Percentiles rank a stretch among this genome's conserved stretches.
phyloP scores from a whole-genome alignment of 352 stramenopile genomes.

The Aphanomyces stellatus region DNA sequence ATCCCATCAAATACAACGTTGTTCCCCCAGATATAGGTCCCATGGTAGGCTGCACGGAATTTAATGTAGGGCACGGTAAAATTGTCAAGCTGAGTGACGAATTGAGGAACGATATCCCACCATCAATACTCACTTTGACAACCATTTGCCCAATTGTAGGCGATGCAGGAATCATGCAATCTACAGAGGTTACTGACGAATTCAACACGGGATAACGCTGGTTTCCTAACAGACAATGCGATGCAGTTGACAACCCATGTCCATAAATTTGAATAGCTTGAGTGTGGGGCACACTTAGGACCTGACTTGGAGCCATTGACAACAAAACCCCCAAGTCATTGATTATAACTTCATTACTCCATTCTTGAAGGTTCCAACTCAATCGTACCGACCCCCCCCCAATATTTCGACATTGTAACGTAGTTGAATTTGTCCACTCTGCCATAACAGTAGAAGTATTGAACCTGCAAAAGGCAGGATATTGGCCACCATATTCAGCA shows the following conservation, averaged over 20 bases:
- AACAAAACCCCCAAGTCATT: background rate
- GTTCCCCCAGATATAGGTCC: background rate
- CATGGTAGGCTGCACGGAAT: background rate
- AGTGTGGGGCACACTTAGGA: background rate
- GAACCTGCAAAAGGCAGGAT: background rate
- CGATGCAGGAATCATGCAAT: background rate
- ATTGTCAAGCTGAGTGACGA: background rate
- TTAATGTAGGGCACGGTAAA: background rate
- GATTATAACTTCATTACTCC: background rate
- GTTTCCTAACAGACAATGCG: background rate
- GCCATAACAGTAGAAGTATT: background rate
- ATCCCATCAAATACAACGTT: background rate
- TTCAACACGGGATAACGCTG: background rate
- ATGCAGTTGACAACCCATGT: background rate
- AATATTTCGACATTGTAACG: background rate
- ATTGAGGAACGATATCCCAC: background rate
- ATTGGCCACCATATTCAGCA: background rate
- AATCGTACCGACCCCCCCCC: background rate
- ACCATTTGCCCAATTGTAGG: too few species aligned
- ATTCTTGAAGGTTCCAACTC: constrained; percentile 8
- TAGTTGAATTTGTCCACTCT: background rate
- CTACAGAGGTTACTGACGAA: background rate
- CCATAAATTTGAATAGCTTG: background rate
- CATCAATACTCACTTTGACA: background rate
- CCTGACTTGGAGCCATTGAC: background rate